Evolutionary conservation across 176 grass and related monocot species (phyloP).

Genomic region (Puya raimondii): DNA sequence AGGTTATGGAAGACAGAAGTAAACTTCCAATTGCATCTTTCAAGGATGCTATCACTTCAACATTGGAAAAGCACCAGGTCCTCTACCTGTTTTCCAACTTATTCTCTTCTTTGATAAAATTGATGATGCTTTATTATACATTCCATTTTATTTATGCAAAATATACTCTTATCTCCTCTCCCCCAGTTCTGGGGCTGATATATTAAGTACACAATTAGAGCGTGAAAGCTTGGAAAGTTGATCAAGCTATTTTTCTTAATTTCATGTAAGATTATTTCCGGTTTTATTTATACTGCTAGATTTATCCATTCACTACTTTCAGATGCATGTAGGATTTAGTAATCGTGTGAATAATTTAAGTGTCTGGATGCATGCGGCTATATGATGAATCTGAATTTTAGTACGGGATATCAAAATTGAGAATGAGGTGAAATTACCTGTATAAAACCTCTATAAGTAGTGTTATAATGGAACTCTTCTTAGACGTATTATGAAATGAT

Average conservation of each 20-base stretch:
- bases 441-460: background rate
- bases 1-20: constrained; percentile 66
- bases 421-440: too few relatives aligned
- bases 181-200: background rate
- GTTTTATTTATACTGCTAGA: too few relatives aligned
- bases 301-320: too few relatives aligned
- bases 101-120: background rate
- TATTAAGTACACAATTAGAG: too few relatives aligned
- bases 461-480: background rate
- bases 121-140: background rate
- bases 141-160: background rate
- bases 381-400: too few relatives aligned
- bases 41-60: constrained; percentile 69
- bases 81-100: constrained; percentile 21
- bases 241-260: too few relatives aligned
- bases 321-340: too few relatives aligned
- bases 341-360: too few relatives aligned
- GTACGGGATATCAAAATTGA: too few relatives aligned
- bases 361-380: too few relatives aligned
- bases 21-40: constrained; percentile 93
- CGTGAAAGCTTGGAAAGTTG: too few relatives aligned
- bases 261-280: too few relatives aligned
- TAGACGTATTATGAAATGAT: background rate
- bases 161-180: background rate
- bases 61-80: constrained; percentile 76